phyloP scores from a whole-genome alignment of 805 yeast species.

The Cyberlindnera euphorbiiphila region DNA sequence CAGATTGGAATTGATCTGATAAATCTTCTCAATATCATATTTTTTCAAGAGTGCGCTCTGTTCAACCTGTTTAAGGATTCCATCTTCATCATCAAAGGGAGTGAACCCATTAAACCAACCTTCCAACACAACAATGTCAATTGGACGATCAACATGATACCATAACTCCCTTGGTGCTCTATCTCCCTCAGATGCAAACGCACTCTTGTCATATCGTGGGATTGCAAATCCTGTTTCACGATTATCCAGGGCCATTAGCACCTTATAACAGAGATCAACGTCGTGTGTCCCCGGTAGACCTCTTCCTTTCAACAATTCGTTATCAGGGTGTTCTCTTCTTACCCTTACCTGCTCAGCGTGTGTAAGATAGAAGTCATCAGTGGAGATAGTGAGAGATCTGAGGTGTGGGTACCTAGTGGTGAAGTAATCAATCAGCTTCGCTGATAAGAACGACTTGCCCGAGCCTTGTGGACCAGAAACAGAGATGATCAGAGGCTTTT shows the following conservation, averaged over 20 bases:
- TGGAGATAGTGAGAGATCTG: conserved; percentile 51
- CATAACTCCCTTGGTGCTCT: conserved; percentile 42
- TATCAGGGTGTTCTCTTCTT: conserved; percentile 37
- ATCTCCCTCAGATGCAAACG: conserved; percentile 74
- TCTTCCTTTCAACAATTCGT: conserved; percentile 64
- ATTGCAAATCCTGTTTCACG: conserved; percentile 32
- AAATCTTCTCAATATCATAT: conserved; percentile 28
- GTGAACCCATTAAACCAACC: conserved; percentile 92
- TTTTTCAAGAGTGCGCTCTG: conserved; percentile 24
- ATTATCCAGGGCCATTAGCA: conserved; percentile 32
- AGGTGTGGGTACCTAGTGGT: conserved; percentile 33
- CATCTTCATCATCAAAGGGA: conserved; percentile 34
- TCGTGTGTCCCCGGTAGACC: conserved; percentile 97
- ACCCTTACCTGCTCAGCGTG: conserved; percentile 54
- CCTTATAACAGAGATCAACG: conserved; percentile 31
- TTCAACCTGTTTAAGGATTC: conserved; percentile 14
- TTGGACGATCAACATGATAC: conserved; percentile 33
- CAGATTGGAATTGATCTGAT: conserved; percentile 50
- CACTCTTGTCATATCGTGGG: conserved; percentile 80
- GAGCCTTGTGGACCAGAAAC: conserved; percentile 65
- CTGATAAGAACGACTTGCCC: conserved; percentile 62
- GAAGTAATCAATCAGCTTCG: conserved; percentile 35
- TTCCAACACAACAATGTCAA: conserved; percentile 74
- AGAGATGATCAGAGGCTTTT: conserved; percentile 39
- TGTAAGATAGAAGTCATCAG: conserved; percentile 83